Base-by-base conservation (phyloP, 805 yeast species). In the Sungouiella thailandica region DNA sequence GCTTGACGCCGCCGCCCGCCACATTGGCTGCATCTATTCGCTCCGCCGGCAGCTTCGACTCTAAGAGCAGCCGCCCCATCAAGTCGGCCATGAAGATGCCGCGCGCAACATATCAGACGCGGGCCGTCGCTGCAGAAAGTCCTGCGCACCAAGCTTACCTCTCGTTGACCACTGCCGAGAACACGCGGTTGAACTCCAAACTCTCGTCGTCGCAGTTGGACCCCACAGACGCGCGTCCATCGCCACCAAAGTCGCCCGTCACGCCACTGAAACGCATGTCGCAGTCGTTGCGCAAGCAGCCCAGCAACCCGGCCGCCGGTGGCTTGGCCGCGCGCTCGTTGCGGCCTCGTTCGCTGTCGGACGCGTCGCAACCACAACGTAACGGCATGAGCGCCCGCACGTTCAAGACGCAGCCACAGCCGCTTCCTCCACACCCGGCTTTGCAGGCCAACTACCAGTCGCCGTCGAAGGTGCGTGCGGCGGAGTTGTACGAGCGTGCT, bases 101-200 rank as follows among this genome's bases (percentile, higher is more conserved):
- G 1, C 40, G 47, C 7, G 49, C 62, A 4, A 46, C 50, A 24
- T 49, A 48, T 28, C 42, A 40, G 19, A 26, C 47, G 4, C 23
- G 30, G 12, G 37, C 36, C 23, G n/a, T n/a, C n/a, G 23, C 35
- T 4, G 38, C 37, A 4, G 37, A 35, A 6, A 43, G 39, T 15
- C 66, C 82, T 2, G 84, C 85, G 0, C 73, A 73, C 17, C 72
- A 70, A 39, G 87, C 84, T 0, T 81, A 81, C 46, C 50, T 81
- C 28, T 78, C 85, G 0, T 57, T 80, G 34, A 71, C 89, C 1
- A 83, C 93, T 0, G 89, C 89, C 1, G 88, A 83, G 50, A 83
- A 83, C 53, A 83, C 93, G 0, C 68, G 88, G 38, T 52, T 81
- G 36, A 83, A 83, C 57, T 82, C 90, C 1, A 71, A 72, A 39